Conservation (phyloP, 169 alveolate genomes). For the Theileria parva region DNA sequence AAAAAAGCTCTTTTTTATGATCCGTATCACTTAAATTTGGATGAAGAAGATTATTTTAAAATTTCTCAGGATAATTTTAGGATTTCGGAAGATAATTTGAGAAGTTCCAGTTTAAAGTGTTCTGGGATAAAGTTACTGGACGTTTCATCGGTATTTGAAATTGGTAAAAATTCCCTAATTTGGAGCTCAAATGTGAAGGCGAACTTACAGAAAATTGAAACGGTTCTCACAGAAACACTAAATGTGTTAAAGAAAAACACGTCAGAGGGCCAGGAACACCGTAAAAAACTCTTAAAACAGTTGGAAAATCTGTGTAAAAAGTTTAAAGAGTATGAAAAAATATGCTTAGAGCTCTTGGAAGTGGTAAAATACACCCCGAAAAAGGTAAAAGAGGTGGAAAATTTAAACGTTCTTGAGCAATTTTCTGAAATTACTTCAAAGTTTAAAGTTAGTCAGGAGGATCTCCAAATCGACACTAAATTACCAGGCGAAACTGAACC, state of each 20-base stretch:
- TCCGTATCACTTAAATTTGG: background rate
- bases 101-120: background rate
- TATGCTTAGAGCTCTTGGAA: background rate
- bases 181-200: conserved; percentile 34
- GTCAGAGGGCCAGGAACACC: background rate
- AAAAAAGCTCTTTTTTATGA: conserved; percentile 6
- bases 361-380: background rate
- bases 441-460: conserved; percentile 10
- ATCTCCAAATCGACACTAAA: background rate
- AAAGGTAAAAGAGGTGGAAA: background rate
- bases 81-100: background rate
- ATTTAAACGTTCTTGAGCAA: background rate
- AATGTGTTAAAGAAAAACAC: background rate
- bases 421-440: conserved; percentile 18
- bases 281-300: too few species aligned
- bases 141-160: conserved; percentile 29
- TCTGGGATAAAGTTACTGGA: background rate
- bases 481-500: too few species aligned
- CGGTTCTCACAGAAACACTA: conserved; percentile 27
- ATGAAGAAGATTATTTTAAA: background rate
- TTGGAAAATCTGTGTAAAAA: background rate
- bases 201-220: conserved; percentile 45
- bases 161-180: conserved; percentile 41
- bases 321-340: conserved; percentile 14
- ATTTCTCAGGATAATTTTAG: background rate